Evolutionary conservation across 768 basidiomycete species (phyloP).

Genomic region (Termitomyces sp.): DNA sequence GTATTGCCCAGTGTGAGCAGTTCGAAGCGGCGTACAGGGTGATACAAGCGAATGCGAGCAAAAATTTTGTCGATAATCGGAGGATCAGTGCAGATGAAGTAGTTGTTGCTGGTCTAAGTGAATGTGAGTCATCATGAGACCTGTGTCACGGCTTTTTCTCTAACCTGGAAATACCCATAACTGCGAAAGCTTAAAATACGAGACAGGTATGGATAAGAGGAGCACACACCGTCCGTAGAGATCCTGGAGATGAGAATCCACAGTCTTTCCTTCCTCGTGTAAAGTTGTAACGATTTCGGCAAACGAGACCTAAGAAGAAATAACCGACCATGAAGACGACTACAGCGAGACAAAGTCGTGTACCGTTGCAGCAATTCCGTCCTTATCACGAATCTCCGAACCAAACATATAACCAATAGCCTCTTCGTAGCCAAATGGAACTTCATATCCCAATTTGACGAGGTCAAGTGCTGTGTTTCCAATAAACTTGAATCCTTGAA

Average conservation of each 20-base stretch:
- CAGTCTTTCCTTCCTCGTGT: slow-evolving; percentile 46
- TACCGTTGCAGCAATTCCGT: slow-evolving; percentile 82
- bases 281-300: slow-evolving; percentile 62
- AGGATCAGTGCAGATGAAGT: slow-evolving; percentile 73
- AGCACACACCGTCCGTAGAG: slow-evolving; percentile 53
- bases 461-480: slow-evolving; percentile 77
- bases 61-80: slow-evolving; percentile 70
- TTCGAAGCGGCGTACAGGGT: slow-evolving; percentile 31
- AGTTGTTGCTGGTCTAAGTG: slow-evolving; percentile 73
- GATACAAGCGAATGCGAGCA: slow-evolving; percentile 53
- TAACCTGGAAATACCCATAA: slow-evolving; percentile 77
- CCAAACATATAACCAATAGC: slow-evolving; percentile 93
- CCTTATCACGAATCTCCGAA: slow-evolving; percentile 76
- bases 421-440: slow-evolving; percentile 86
- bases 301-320: slow-evolving; percentile 51
- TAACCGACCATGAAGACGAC: background rate
- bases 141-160: background rate
- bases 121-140: background rate
- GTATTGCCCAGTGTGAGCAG: background rate
- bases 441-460: slow-evolving; percentile 61
- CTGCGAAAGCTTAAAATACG: slow-evolving; percentile 26
- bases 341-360: slow-evolving; percentile 5
- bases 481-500: slow-evolving; percentile 82
- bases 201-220: background rate
- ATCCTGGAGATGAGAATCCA: slow-evolving; percentile 54